Base-by-base conservation (phyloP, 2,329 filamentous ascomycete genomes). In the Scedosporium dehoogii region DNA sequence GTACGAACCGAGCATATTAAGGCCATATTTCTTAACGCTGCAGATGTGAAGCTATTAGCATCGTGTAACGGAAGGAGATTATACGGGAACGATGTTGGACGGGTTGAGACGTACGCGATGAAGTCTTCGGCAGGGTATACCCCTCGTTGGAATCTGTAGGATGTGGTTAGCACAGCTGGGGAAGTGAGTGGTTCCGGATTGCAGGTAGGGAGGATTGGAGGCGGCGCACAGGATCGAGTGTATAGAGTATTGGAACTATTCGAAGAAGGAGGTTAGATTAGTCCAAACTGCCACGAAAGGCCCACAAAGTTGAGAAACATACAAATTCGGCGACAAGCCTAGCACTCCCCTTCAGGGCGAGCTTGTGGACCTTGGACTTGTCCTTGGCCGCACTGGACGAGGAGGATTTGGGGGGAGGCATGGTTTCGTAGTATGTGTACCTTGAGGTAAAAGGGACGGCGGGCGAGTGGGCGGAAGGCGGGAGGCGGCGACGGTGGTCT, bases 241-340 rank as follows among this genome's bases (percentile, higher is more conserved):
- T 72, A 97, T 97, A 1, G 91, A 97, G 76, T 96, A 99, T 81
- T 99, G 92, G 72, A 99, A 99, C 85, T 90, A 69, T 6, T 10
- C 16, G 12, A 21, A 18, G 18, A 44, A 59, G 10, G 18, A 57
- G 25, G 27, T 16, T 18, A 44, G 27, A 38, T 59, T 25, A 46
- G 58, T n/a, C 18, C 9, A n/a, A 38, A 48, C 9, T 6, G 33
- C 14, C 21, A n/a, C n/a, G 41, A 60, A 25, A 38, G 16, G 29
- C n/a, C 10, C 18, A 16, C 23, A 46, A 25, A 81, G 85, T 75
- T 77, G 91, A 86, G 73, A 25, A 82, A 12, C 51, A 27, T 79
- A 96, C 92, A 75, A 99, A 99, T 79, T 99, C 94, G 55, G 93
- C 90, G 63, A 97, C 92, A 44, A 96, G 84, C 76, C 93, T 96